Base-by-base conservation (phyloP, 2,329 filamentous ascomycete genomes). In the Escovopsis sp. region DNA sequence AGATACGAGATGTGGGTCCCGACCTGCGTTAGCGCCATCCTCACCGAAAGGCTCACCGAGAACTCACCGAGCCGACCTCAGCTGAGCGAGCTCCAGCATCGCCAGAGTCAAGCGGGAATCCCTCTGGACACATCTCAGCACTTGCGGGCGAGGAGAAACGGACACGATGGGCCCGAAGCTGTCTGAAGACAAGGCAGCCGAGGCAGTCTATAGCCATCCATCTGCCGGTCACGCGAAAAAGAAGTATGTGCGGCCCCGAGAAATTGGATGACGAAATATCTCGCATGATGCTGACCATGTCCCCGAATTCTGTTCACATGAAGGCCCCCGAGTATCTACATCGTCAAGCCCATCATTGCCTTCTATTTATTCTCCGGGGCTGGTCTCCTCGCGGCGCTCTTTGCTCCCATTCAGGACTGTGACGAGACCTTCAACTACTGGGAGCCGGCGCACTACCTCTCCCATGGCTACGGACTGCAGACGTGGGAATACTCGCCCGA, bases 391-490 rank as follows among this genome's bases (percentile, higher is more conserved):
- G 84, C 89, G 6, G 91, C 89, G 10, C 55, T 82, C 30, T 89
- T 81, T 59, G 80, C 87, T 2, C 91, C 91, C 0, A 94, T 98
- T 50, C 88, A 95, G 60, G 91, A 98, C 62, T 98, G 91, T 59
- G 91, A 98, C 55, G 91, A 98, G 67, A 89, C 89, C 10, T 98
- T 94, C 73, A 98, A 98, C 61, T 98, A 94, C 68, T 98, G 89
- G 87, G 91, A 98, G 55, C 89, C 91, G 0, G 79, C 88, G 0
- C 91, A 98, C 62, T 98, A 95, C 62, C 73, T 98, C 26, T 82
- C 79, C 45, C 87, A 95, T 67, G 85, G 85, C 53, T 89, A 94
- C 56, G 91, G 89, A 34, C 70, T 95, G 40, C 88, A 98, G 66
- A 98, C 91, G 1, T 98, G 91, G 91, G 91, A 98, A 62, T 98